phyloP scores from a whole-genome alignment of 495 filamentous ascomycete genomes.

The Annulohypoxylon bovei region DNA sequence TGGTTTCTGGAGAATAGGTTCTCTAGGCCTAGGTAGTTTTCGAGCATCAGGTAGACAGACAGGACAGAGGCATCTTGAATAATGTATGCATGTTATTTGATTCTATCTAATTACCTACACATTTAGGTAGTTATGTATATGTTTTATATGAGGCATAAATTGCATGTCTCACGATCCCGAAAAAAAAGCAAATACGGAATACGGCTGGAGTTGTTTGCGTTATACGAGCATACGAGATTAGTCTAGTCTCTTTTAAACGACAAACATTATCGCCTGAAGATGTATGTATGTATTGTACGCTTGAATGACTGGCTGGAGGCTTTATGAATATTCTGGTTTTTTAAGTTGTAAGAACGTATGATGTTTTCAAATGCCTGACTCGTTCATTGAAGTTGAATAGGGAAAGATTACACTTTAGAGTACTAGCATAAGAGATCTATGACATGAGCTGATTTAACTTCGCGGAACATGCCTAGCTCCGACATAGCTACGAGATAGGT shows the following conservation, averaged over 20 bases:
- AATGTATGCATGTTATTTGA: slow-evolving; percentile 2
- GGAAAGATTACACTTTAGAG: neutral
- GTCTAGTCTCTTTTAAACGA: neutral
- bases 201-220: neutral
- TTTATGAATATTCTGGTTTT: no score
- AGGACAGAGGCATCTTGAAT: neutral
- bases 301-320: no score
- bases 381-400: neutral
- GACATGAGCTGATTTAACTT: neutral
- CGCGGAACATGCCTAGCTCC: neutral
- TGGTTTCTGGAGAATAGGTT: slow-evolving; percentile 10
- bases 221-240: neutral
- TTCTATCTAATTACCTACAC: neutral
- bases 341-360: no score
- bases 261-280: neutral
- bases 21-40: slow-evolving; percentile 5
- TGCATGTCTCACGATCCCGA: neutral
- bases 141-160: no score
- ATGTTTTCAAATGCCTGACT: no score
- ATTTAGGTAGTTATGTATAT: neutral
- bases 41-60: neutral
- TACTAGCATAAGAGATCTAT: no score
- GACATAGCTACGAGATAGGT: no score
- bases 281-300: no score
- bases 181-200: neutral